Conservation (phyloP, 2,329 filamentous ascomycete genomes). For the Blumeriella jaapii region DNA sequence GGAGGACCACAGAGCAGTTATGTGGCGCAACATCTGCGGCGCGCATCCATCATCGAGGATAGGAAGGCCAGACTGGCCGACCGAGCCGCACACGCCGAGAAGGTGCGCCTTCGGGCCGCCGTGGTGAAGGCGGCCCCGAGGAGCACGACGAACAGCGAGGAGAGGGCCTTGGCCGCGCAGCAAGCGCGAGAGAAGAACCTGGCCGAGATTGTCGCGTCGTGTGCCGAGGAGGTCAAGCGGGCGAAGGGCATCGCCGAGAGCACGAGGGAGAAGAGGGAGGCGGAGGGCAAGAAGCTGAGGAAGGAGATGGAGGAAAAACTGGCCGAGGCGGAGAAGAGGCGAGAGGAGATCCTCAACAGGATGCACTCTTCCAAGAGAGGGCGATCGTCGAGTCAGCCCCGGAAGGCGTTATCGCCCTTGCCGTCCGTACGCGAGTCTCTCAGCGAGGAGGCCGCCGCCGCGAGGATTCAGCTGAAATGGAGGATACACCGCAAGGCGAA, state of each 20-base stretch:
- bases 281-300: conserved; percentile 57
- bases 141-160: conserved; percentile 57
- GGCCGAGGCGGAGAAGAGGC: conserved; percentile 63
- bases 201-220: conserved; percentile 69
- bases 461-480: conserved; percentile 61
- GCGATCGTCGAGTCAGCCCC: conserved; percentile 41
- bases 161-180: conserved; percentile 65
- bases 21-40: conserved; percentile 66
- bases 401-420: conserved; percentile 38
- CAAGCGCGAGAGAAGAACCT: conserved; percentile 70
- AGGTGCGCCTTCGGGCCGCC: conserved; percentile 66
- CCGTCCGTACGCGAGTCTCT: conserved; percentile 38
- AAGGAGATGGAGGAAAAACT: conserved; percentile 70
- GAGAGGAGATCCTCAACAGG: conserved; percentile 50
- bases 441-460: conserved; percentile 49
- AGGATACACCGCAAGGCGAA: conserved; percentile 44
- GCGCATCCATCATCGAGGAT: conserved; percentile 70
- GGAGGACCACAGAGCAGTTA: conserved; percentile 60
- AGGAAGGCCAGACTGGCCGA: conserved; percentile 71
- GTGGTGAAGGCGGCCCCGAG: conserved; percentile 58
- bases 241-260: conserved; percentile 74
- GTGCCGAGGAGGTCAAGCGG: conserved; percentile 71
- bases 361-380: conserved; percentile 39
- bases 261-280: conserved; percentile 70
- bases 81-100: conserved; percentile 70